Evolutionary conservation across 441 rosid genomes (phyloP).

Genomic region (Euphorbia celastroides): DNA sequence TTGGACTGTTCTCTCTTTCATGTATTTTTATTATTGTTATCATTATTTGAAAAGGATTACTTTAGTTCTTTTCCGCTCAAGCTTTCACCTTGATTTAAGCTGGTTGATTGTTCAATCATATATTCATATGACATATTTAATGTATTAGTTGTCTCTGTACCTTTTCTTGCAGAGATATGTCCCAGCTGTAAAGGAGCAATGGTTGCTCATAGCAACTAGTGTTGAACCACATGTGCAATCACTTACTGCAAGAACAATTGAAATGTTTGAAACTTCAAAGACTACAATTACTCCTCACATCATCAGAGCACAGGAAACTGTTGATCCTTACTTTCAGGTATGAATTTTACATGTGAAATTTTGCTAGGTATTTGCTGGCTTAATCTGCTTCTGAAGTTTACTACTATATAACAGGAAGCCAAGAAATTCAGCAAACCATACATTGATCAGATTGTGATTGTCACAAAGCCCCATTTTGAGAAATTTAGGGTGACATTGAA

Average conservation of each 20-base stretch:
- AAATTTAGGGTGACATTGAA: slow-evolving; percentile 59
- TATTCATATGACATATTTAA: slow-evolving; percentile 11
- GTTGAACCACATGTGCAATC: slow-evolving; percentile 68
- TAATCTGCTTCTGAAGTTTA: slow-evolving; percentile 21
- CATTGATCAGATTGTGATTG: slow-evolving; percentile 69
- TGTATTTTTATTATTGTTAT: background rate
- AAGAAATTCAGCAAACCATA: slow-evolving; percentile 85
- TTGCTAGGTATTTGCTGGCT: slow-evolving; percentile 8
- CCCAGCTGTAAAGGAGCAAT: slow-evolving; percentile 57
- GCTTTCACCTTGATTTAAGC: background rate
- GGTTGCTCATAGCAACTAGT: slow-evolving; percentile 44
- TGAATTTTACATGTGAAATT: background rate
- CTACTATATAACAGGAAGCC: slow-evolving; percentile 50
- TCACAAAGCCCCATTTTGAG: slow-evolving; percentile 86
- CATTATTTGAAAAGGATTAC: background rate
- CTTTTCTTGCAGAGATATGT: slow-evolving; percentile 61
- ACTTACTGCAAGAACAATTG: slow-evolving; percentile 50
- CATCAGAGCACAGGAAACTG: slow-evolving; percentile 52
- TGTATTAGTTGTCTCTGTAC: slow-evolving; percentile 13
- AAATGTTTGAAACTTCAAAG: slow-evolving; percentile 62
- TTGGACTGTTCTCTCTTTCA: no score
- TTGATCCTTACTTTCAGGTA: slow-evolving; percentile 91
- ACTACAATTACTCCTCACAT: slow-evolving; percentile 56
- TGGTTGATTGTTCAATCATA: slow-evolving; percentile 8
- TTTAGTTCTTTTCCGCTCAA: background rate